A percentile compares a stretch with the other conserved stretches of the same genome.
Evolutionary conservation across 495 filamentous ascomycete genomes (phyloP).

Genomic region (Xylaria longipes): DNA sequence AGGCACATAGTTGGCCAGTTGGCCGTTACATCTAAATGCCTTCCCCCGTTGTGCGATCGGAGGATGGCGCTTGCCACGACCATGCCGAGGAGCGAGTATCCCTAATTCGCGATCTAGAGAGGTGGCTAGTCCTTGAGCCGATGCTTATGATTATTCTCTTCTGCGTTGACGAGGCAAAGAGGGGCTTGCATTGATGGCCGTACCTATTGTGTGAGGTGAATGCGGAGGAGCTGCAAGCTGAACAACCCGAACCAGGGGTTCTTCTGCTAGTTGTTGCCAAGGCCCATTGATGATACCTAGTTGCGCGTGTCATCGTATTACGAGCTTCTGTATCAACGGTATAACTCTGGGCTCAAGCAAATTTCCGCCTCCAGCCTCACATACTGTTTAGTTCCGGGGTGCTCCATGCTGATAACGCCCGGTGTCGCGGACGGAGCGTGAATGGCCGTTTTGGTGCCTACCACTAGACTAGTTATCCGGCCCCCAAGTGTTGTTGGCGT

Average conservation of each 20-base stretch:
- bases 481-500: constrained; percentile 5
- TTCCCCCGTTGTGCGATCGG: constrained; percentile 17
- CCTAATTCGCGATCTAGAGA: not conserved
- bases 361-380: constrained; percentile 15
- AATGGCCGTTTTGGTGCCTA: not conserved
- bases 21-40: constrained; percentile 1
- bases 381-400: not conserved
- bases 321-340: constrained; percentile 16
- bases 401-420: constrained; percentile 1
- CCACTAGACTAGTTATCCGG: not conserved
- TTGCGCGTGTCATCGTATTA: constrained; percentile 21
- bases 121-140: constrained; percentile 15
- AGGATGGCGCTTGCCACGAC: constrained; percentile 18
- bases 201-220: constrained; percentile 9
- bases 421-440: constrained; percentile 7
- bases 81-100: not conserved
- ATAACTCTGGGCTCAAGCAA: constrained; percentile 1
- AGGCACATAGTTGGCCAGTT: not conserved
- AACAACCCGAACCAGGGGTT: constrained; percentile 20
- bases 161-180: constrained; percentile 12
- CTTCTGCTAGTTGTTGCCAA: constrained; percentile 17
- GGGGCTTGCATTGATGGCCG: constrained; percentile 18
- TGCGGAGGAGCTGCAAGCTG: constrained; percentile 24
- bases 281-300: constrained; percentile 13
- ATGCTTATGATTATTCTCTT: constrained; percentile 7